A percentile compares a stretch with the other conserved stretches of the same genome.
Conservation (phyloP, 176 grass and related monocot species). For the Carex pumila region DNA sequence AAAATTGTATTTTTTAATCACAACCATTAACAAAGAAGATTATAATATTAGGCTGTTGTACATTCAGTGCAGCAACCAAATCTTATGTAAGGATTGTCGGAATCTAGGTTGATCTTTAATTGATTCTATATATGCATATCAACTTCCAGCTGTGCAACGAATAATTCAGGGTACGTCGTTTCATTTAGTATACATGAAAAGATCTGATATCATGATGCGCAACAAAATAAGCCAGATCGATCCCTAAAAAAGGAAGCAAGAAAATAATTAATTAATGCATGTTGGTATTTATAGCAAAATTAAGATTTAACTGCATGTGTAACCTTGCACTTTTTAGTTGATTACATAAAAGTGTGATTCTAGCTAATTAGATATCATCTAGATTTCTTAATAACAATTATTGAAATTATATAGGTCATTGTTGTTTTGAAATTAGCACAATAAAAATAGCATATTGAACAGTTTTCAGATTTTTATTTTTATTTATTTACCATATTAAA, state of each 20-base stretch:
- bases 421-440: too few species aligned
- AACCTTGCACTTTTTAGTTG: too few species aligned
- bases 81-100: neutral
- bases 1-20: too few species aligned
- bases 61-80: neutral
- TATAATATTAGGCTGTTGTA: neutral
- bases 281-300: neutral
- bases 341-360: too few species aligned
- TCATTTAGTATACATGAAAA: neutral
- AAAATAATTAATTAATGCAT: neutral
- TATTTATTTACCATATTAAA: too few species aligned
- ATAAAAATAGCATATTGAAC: too few species aligned
- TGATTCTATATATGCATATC: neutral
- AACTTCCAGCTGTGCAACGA: neutral
- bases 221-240: neutral
- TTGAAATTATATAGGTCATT: too few species aligned
- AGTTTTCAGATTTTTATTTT: too few species aligned
- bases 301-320: neutral
- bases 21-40: too few species aligned
- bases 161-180: neutral
- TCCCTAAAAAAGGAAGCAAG: neutral
- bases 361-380: too few species aligned
- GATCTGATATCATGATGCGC: neutral
- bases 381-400: too few species aligned
- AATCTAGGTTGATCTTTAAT: conserved; percentile 5